Evolutionary conservation across 2,329 filamentous ascomycete species (phyloP).

Genomic region (Penicillium sp.): DNA sequence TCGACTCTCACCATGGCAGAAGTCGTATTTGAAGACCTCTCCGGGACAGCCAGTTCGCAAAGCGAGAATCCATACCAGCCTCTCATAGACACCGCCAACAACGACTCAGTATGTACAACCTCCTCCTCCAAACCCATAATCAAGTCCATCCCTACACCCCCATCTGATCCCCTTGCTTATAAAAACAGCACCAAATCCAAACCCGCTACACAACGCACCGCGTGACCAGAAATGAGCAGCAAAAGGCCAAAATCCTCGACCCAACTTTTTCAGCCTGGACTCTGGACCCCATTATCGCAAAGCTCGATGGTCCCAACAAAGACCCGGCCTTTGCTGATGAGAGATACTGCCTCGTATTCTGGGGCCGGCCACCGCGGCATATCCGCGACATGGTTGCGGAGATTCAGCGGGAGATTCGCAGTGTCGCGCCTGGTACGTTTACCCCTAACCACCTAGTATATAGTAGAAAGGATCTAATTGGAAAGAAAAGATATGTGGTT

Average conservation of each 20-base stretch:
- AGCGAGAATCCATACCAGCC: constrained; percentile 70
- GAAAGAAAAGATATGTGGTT: constrained; percentile 68
- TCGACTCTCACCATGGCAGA: constrained; percentile 20
- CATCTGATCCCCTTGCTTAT: not conserved
- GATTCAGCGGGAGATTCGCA: constrained; percentile 64
- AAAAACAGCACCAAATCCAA: constrained; percentile 55
- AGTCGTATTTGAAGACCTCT: constrained; percentile 33
- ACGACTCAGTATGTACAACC: constrained; percentile 57
- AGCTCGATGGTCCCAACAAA: constrained; percentile 60
- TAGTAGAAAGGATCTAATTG: not conserved
- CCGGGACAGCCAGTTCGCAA: constrained; percentile 21
- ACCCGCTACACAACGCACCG: constrained; percentile 70
- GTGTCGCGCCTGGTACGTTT: constrained; percentile 65
- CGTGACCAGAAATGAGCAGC: constrained; percentile 68
- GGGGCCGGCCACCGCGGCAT: constrained; percentile 74
- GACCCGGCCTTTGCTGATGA: constrained; percentile 70
- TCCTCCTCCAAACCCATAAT: not conserved
- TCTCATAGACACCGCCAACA: constrained; percentile 63
- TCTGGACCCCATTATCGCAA: constrained; percentile 71
- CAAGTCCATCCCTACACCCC: not conserved
- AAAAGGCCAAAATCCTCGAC: constrained; percentile 68
- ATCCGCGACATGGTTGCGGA: constrained; percentile 63
- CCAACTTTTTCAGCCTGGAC: constrained; percentile 65
- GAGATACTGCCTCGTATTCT: constrained; percentile 80
- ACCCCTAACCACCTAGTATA: not conserved